Percentiles rank a stretch among this genome's conserved stretches.
Conservation (phyloP, 2,329 filamentous ascomycete species). For the Aaosphaeria arxii region DNA sequence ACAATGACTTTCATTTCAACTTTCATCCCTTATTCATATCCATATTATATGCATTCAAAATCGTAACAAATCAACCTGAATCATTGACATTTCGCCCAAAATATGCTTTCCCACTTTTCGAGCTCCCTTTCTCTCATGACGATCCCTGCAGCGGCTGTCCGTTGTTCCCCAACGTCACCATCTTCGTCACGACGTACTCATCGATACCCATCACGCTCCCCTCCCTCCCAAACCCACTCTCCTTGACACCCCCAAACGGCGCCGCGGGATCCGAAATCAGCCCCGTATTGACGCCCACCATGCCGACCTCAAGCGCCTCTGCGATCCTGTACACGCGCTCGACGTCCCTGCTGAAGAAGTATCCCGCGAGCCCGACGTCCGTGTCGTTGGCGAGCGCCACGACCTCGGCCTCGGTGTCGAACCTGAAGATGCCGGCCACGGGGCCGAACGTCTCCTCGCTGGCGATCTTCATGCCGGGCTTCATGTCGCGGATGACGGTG, state of each 20-base stretch:
- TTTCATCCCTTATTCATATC: too few species aligned
- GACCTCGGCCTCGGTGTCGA: conserved; percentile 85
- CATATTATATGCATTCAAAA: too few species aligned
- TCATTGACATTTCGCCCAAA: too few species aligned
- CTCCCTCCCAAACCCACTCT: conserved; percentile 52
- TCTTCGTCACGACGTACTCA: conserved; percentile 49
- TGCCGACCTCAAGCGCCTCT: conserved; percentile 74
- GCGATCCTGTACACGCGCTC: conserved; percentile 59
- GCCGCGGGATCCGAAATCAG: conserved; percentile 48
- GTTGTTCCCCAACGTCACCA: conserved; percentile 59
- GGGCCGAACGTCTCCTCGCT: conserved; percentile 94
- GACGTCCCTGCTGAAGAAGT: conserved; percentile 76
- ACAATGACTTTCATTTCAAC: too few species aligned
- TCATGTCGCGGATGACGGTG: conserved; percentile 87
- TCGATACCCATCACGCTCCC: conserved; percentile 50
- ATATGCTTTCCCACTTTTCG: too few species aligned
- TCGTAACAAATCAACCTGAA: too few species aligned
- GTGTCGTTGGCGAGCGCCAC: conserved; percentile 76
- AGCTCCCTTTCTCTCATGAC: not conserved
- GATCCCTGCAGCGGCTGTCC: conserved; percentile 53
- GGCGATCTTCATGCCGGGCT: conserved; percentile 76
- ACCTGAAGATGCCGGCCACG: conserved; percentile 84
- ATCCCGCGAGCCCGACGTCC: conserved; percentile 86
- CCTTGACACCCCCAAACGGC: conserved; percentile 49
- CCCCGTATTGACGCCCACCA: conserved; percentile 66